Base-by-base conservation (phyloP, 768 basidiomycete genomes). In the Lactarius psammicola region DNA sequence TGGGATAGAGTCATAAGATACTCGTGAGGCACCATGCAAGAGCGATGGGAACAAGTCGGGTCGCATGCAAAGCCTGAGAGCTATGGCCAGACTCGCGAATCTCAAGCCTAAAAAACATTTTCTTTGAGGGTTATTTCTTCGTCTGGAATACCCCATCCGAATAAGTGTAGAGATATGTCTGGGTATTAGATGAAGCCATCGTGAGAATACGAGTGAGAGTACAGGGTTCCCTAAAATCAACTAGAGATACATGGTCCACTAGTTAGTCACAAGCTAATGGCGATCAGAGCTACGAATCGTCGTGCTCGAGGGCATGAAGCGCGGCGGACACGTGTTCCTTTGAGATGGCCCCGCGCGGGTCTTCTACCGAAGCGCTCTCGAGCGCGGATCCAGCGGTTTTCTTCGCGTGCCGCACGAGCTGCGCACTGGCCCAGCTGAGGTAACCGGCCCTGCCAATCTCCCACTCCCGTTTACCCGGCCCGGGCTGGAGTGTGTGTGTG, bases 391-490 rank as follows among this genome's bases (percentile, higher is more conserved):
- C 59, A 15, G 23, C n/a, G 0, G 44, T 44, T 28, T 68, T 71
- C 59, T 74, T 75, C 53, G 75, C 68, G 1, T 72, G 72, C 56
- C 71, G 62, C 53, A 89, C 68, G 9, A 89, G 74, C 73, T 85
- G 84, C 23, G 78, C 78, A 1, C 86, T 78, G 0, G 88, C 91
- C 93, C 93, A 95, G 65, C 86, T 85, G 5, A 88, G 72, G 74
- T 94, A 95, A 5, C 90, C 92, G 1, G 82, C 80, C 72, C 84
- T 83, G 74, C 83, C 86, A 42, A 85, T 83, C 76, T 94, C 90
- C 92, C 92, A 94, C 11, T 82, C 82, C 46, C 86, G 83, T 73
- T 90, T 90, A 0, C 89, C 86, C 0, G 86, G 84, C 64, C 86
- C 84, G 4, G 80, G 71, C 30, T 77, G 72, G 4, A 72, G 68